A percentile compares a stretch with the other conserved stretches of the same genome.
phyloP scores from a whole-genome alignment of 345 rosid species.

The Murraya paniculata region DNA sequence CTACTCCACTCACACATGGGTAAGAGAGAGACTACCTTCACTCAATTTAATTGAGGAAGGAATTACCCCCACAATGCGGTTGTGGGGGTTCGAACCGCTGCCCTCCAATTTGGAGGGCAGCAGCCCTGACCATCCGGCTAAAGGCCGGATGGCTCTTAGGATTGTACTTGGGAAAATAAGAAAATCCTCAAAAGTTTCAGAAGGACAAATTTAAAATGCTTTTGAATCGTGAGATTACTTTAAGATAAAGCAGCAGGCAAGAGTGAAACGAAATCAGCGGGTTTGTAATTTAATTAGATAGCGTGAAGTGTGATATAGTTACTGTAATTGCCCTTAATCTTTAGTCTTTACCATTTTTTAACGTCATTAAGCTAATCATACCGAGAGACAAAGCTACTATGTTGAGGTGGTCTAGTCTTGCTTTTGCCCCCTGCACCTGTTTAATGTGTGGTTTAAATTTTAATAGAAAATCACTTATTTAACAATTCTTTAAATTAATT shows the following conservation, averaged over 20 bases:
- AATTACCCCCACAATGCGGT: no score
- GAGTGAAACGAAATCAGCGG: constrained; percentile 16
- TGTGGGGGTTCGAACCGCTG: no score
- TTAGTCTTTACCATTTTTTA: constrained; percentile 1
- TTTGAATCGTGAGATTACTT: not conserved
- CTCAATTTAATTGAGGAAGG: no score
- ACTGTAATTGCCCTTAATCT: not conserved
- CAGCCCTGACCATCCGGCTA: no score
- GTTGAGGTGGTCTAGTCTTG: constrained; percentile 1
- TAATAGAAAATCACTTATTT: not conserved
- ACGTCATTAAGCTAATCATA: constrained; percentile 5
- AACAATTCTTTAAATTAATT: no score
- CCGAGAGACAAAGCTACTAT: constrained; percentile 22
- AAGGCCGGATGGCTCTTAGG: no score
- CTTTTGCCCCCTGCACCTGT: constrained; percentile 15
- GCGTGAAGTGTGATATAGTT: constrained; percentile 5
- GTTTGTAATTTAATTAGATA: not conserved
- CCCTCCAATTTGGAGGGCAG: no score
- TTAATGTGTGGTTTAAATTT: constrained; percentile 19
- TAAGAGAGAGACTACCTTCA: no score
- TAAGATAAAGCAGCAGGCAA: not conserved
- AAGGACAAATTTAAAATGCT: no score
- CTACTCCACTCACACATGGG: no score
- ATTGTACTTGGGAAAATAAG: no score
- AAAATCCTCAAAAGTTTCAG: no score